Conservation (phyloP, 1,284 basidiomycete species). For the Apiotrichum porosum region DNA sequence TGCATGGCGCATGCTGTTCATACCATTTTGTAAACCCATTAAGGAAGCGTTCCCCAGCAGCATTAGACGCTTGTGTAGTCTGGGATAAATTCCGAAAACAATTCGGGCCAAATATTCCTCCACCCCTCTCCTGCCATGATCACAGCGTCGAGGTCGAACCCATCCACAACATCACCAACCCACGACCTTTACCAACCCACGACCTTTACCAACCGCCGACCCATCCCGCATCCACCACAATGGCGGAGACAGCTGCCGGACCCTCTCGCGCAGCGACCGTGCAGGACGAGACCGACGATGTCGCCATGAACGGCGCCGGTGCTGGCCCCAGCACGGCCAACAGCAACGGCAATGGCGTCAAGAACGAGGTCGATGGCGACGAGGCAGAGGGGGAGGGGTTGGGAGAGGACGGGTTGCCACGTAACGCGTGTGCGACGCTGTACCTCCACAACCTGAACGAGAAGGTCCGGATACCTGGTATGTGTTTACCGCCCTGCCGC, state of each 20-base stretch:
- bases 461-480: conserved; percentile 82
- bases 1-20: too few relatives aligned
- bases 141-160: not conserved
- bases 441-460: conserved; percentile 98
- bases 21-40: too few relatives aligned
- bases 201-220: not conserved
- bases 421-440: conserved; percentile 69
- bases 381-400: conserved; percentile 18
- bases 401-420: conserved; percentile 38
- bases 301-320: conserved; percentile 8
- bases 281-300: conserved; percentile 22
- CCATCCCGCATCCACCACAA: conserved; percentile 2
- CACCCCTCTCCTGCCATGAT: not conserved
- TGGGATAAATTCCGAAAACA: not conserved
- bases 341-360: not conserved
- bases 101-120: not conserved
- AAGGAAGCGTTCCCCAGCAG: too few relatives aligned
- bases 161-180: not conserved
- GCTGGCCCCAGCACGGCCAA: not conserved
- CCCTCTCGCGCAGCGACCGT: conserved; percentile 23
- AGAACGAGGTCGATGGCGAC: conserved; percentile 10
- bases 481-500: conserved; percentile 23
- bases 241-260: conserved; percentile 8
- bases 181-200: not conserved
- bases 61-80: not conserved